Conservation (phyloP, 2,329 filamentous ascomycete genomes). For the Colletotrichum spinosum region DNA sequence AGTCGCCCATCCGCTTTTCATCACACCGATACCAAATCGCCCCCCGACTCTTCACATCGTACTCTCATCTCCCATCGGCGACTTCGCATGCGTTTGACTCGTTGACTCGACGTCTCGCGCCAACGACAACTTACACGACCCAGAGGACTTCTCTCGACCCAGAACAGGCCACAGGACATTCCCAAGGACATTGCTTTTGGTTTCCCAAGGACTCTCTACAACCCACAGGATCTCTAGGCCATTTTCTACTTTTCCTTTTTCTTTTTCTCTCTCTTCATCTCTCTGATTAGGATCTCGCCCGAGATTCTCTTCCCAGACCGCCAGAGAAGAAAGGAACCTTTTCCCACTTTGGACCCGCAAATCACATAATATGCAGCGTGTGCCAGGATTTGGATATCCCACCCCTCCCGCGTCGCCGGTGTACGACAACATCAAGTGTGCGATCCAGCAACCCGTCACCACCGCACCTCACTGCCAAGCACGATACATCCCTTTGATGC, state of each 20-base stretch:
- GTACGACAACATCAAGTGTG: conserved; percentile 62
- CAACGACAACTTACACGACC: conserved; percentile 35
- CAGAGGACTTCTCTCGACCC: conserved; percentile 40
- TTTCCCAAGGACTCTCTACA: conserved; percentile 26
- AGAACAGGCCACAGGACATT: conserved; percentile 28
- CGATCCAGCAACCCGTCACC: conserved; percentile 51
- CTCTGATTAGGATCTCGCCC: conserved; percentile 31
- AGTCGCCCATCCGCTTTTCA: conserved; percentile 25
- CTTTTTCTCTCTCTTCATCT: conserved; percentile 38
- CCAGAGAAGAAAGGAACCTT: conserved; percentile 19
- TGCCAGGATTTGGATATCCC: conserved; percentile 66
- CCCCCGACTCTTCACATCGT: conserved; percentile 21
- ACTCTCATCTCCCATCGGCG: conserved; percentile 9
- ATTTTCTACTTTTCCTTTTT: conserved; percentile 41
- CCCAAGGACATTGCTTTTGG: conserved; percentile 33
- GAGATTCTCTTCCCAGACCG: conserved; percentile 40
- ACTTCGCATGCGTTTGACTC: conserved; percentile 51
- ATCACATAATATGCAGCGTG: conserved; percentile 69
- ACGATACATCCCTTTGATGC: conserved; percentile 69
- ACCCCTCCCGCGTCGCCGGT: conserved; percentile 69
- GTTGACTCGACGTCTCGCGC: conserved; percentile 62
- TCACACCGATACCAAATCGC: conserved; percentile 24
- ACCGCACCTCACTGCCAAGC: conserved; percentile 53
- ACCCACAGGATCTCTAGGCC: conserved; percentile 32
- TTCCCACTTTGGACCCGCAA: conserved; percentile 43